Percentiles rank a stretch among this genome's conserved stretches.
Evolutionary conservation across 331 rosid genomes (phyloP).

Genomic region (Pyracantha coccinea): DNA sequence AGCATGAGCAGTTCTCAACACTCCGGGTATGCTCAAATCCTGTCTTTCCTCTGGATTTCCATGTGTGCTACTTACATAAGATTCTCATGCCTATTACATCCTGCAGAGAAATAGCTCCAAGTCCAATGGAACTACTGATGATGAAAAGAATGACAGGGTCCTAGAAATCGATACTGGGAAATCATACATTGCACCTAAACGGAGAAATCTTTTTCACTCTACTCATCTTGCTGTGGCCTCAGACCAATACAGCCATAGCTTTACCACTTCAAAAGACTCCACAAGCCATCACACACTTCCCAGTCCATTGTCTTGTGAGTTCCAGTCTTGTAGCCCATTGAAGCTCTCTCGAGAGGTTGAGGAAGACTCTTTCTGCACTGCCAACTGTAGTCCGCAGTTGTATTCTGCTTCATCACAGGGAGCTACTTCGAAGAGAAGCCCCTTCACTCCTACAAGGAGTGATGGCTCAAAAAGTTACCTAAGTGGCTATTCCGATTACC

Average conservation of each 20-base stretch:
- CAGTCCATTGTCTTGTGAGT: slow-evolving; percentile 37
- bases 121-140: slow-evolving; percentile 27
- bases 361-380: slow-evolving; percentile 59
- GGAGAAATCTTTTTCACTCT: slow-evolving; percentile 42
- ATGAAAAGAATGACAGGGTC: slow-evolving; percentile 36
- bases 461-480: slow-evolving; percentile 52
- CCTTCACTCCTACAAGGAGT: slow-evolving; percentile 60
- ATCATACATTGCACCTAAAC: slow-evolving; percentile 22
- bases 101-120: slow-evolving; percentile 55
- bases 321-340: slow-evolving; percentile 37
- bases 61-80: neutral
- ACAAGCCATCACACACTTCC: slow-evolving; percentile 40
- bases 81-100: neutral
- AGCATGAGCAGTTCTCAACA: slow-evolving; percentile 39
- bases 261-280: slow-evolving; percentile 50
- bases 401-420: slow-evolving; percentile 53
- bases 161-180: slow-evolving; percentile 50
- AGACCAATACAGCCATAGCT: slow-evolving; percentile 40
- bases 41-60: neutral
- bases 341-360: slow-evolving; percentile 34
- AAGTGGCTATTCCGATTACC: slow-evolving; percentile 50
- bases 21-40: slow-evolving; percentile 32
- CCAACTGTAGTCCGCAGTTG: slow-evolving; percentile 47
- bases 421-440: slow-evolving; percentile 42
- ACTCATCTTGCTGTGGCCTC: slow-evolving; percentile 14